Evolutionary conservation across 441 rosid genomes (phyloP), one percentile per base, ranked within the genome.

Genomic region (Mallotus japonicus): DNA sequence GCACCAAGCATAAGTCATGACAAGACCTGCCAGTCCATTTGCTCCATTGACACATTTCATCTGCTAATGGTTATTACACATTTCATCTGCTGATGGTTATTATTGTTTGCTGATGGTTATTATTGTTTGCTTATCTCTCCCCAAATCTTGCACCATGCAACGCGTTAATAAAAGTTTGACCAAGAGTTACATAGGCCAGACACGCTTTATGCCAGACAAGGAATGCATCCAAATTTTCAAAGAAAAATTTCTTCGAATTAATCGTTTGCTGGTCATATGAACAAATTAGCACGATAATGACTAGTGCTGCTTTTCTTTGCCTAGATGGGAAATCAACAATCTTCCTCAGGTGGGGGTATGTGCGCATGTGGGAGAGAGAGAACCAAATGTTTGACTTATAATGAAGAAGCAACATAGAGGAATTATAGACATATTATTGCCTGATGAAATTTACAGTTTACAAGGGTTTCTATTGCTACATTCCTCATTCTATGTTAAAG

Each of bases 401-500:
- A 37, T 1, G 10, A 51, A 50, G 61, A 51, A 60, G 60, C 67
- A 34, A 49, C 50, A 58, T 49, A 10, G 40, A 59, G 55, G 20
- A 67, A 49, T 58, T 46, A 53, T 46, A 47, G 0, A 47, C 8
- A 12, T 47, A 32, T 58, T 74, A 60, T 74, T 74, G 55, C 65
- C 49, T 8, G 37, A 65, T 16, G 46, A 49, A 66, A 58, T 61
- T 8, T 57, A 32, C 50, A 42, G 63, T 58, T 66, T 49, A 58
- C 76, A 66, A 4, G 50, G 47, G 59, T 67, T 56, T 49, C 58
- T 5, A 8, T 11, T 13, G 40, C 49, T 54, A 65, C 64, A 58
- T 15, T 34, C 47, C 55, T 58, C 55, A n/a, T 37, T 28, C n/a
- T 42, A 20, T 22, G 61, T 32, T 51, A 44, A 47, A 49, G 47